A percentile compares a stretch with the other conserved stretches of the same genome.
These are phyloP conservation scores for Annulohypoxylon nitens DNA, from an alignment of 495 filamentous ascomycete species.

Conservation along the genomic window DNA sequence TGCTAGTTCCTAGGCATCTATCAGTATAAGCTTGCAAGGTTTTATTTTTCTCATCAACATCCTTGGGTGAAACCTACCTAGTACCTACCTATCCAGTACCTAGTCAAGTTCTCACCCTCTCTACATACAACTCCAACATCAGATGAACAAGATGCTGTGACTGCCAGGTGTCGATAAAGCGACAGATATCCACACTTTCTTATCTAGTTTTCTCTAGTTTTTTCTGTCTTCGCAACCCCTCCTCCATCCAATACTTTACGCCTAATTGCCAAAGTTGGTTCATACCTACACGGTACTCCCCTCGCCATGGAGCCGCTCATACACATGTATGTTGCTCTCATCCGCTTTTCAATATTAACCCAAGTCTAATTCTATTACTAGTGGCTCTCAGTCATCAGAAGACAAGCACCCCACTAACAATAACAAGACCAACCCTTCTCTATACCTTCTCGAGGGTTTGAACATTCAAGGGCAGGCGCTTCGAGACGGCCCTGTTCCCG, in stretches of 20 bases:
- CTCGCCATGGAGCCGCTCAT: constrained; percentile 27
- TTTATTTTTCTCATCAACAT: no score
- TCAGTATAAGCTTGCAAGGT: no score
- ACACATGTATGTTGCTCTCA: constrained; percentile 25
- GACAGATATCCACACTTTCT: background rate
- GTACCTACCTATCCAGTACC: background rate
- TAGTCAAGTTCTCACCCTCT: no score
- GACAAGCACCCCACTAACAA: background rate
- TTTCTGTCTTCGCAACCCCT: background rate
- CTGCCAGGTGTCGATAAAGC: background rate
- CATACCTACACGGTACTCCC: background rate
- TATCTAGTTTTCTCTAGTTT: background rate
- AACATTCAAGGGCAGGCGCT: constrained; percentile 1
- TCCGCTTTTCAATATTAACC: background rate
- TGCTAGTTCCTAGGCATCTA: no score
- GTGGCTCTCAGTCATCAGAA: background rate
- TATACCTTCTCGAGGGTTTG: constrained; percentile 5
- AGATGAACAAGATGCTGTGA: background rate
- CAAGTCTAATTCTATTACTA: background rate
- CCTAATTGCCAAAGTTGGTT: background rate
- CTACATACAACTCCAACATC: background rate
- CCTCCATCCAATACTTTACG: background rate
- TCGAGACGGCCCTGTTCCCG: constrained; percentile 12
- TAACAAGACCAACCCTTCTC: background rate
- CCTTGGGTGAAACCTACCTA: background rate